Conservation (phyloP, 805 yeast species). For the Candida easanensis region DNA sequence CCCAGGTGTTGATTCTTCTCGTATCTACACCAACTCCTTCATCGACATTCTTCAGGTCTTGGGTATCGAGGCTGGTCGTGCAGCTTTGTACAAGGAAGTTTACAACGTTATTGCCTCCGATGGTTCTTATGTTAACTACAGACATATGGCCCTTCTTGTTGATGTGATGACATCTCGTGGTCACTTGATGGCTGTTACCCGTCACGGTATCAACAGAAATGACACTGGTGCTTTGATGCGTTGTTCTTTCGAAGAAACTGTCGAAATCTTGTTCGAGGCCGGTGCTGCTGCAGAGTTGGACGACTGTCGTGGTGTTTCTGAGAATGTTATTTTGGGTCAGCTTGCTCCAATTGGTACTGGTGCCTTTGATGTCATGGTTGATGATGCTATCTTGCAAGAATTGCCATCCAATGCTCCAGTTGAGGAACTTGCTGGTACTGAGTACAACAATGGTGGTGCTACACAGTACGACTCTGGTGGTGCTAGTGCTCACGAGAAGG, state of each 20-base stretch:
- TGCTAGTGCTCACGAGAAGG: slow-evolving; percentile 67
- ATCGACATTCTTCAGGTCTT: slow-evolving; percentile 91
- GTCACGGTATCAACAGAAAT: slow-evolving; percentile 98
- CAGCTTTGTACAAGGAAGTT: slow-evolving; percentile 90
- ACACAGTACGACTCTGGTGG: slow-evolving; percentile 82
- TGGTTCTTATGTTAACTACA: slow-evolving; percentile 98
- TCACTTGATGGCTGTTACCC: slow-evolving; percentile 96
- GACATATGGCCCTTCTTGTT: slow-evolving; percentile 96
- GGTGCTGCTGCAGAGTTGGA: slow-evolving; percentile 98
- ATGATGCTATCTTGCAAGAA: slow-evolving; percentile 75
- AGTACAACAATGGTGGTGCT: slow-evolving; percentile 65
- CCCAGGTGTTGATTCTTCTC: slow-evolving; percentile 87
- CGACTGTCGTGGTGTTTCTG: slow-evolving; percentile 98
- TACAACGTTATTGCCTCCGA: slow-evolving; percentile 97
- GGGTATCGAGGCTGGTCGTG: slow-evolving; percentile 98
- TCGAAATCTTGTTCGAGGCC: slow-evolving; percentile 94
- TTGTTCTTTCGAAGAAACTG: slow-evolving; percentile 99
- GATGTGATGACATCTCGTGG: slow-evolving; percentile 99
- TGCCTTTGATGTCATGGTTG: slow-evolving; percentile 91
- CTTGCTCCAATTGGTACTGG: slow-evolving; percentile 99
- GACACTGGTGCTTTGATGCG: slow-evolving; percentile 99
- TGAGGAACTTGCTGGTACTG: slow-evolving; percentile 35
- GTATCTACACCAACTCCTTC: slow-evolving; percentile 95
- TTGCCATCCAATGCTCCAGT: slow-evolving; percentile 34
- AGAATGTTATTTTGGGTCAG: slow-evolving; percentile 96